Evolutionary conservation across 129 eudicot species (phyloP).

Genomic region (Artemisia annua): DNA sequence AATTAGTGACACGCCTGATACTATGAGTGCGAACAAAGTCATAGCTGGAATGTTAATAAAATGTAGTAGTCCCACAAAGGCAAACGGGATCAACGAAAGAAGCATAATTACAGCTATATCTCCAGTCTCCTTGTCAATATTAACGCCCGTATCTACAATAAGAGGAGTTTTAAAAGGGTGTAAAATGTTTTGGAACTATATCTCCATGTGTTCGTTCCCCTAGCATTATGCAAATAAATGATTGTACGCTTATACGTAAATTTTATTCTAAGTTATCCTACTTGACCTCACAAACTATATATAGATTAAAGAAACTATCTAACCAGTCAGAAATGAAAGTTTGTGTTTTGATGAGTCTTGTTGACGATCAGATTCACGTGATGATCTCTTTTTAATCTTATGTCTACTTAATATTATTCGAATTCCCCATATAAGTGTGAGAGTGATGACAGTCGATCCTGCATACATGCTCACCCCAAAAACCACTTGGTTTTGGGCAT

Average conservation of each 20-base stretch:
- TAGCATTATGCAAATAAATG: too few relatives aligned
- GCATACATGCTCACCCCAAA: slow-evolving; percentile 29
- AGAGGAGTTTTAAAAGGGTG: background rate
- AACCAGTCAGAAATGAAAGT: slow-evolving; percentile 1
- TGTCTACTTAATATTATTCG: background rate
- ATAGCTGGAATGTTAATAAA: background rate
- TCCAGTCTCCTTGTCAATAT: slow-evolving; percentile 14
- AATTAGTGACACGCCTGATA: slow-evolving; percentile 12
- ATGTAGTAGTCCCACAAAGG: slow-evolving; percentile 4
- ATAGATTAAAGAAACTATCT: background rate
- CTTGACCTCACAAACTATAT: too few relatives aligned
- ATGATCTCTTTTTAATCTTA: background rate
- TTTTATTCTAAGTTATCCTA: too few relatives aligned
- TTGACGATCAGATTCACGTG: too few relatives aligned
- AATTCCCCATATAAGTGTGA: slow-evolving; percentile 27
- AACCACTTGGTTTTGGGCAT: slow-evolving; percentile 27
- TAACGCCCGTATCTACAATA: slow-evolving; percentile 19
- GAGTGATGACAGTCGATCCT: slow-evolving; percentile 22
- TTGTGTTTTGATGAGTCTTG: background rate
- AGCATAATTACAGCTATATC: slow-evolving; percentile 1
- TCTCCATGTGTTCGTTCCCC: background rate
- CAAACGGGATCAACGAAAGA: slow-evolving; percentile 25
- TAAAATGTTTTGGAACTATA: background rate
- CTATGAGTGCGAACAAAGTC: background rate
- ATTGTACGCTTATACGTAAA: too few relatives aligned